Base-by-base conservation (phyloP, 805 yeast species). In the Spathaspora hagerdaliae region DNA sequence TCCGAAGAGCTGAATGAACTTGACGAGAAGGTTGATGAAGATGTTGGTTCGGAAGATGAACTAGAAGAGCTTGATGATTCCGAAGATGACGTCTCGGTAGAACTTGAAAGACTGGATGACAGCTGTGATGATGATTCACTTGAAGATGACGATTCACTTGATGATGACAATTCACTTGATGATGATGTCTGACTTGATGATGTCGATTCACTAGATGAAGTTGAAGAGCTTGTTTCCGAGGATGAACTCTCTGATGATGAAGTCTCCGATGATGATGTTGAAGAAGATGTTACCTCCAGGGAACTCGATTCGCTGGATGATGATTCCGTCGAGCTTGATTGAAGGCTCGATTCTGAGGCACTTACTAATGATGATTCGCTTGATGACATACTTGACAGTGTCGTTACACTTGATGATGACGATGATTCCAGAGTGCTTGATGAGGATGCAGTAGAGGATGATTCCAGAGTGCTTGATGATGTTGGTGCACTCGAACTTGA, bases 51-150 rank as follows among this genome's bases (percentile, higher is more conserved):
- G 5, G 47, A 27, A 31, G 44, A 36, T 32, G 48, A 33, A 34
- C 36, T 27, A 11, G 31, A 12, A 12, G 46, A 31, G 31, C 38
- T 31, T 31, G 41, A 38, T 14, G 48, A 31, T 29, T 36, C 42
- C 3, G 40, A 13, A 12, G 35, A 13, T 31, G 48, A 36, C 5
- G 42, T n/a, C 24, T 33, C 38, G 15, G 13, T 27, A 8, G 44
- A 27, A 36, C 26, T 15, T 13, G 39, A 26, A 9, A 42, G 36
- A 7, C 50, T 36, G 11, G 50, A 37, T 6, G 46, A 26, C 14
- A 38, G 33, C 7, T 42, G 37, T 12, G 48, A 39, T 12, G 49
- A 42, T 2, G 48, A 36, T 1, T 31, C 26, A 13, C 10, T 13
- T n/a, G 24, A 38, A 7, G 41, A 38, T 27, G 41, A 27, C 10